These are phyloP conservation scores for Aphanoascus verrucosus DNA, from an alignment of 2,329 filamentous ascomycete species.

Conservation along the genomic window DNA sequence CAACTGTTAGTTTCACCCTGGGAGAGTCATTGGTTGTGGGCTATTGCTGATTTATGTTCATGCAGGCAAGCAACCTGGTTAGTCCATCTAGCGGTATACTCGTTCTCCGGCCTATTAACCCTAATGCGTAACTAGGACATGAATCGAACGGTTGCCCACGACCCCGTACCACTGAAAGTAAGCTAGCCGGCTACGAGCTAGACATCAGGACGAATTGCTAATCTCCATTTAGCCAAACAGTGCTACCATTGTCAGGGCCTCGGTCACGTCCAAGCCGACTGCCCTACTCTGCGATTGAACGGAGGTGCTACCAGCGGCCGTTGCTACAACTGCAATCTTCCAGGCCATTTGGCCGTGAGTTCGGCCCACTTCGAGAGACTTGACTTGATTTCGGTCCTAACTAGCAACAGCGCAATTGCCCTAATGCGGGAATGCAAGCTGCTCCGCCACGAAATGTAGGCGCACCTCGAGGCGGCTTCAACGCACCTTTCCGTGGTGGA, in stretches of 20 bases:
- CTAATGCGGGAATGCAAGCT: slow-evolving; percentile 34
- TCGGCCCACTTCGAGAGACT: not conserved
- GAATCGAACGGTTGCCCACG: slow-evolving; percentile 97
- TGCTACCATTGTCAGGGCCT: slow-evolving; percentile 99
- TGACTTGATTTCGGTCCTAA: not conserved
- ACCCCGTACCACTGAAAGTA: slow-evolving; percentile 86
- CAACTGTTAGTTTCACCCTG: slow-evolving; percentile 61
- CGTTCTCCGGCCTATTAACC: not conserved
- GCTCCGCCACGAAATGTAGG: slow-evolving; percentile 55
- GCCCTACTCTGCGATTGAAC: slow-evolving; percentile 87
- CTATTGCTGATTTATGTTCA: not conserved
- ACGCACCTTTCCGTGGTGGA: slow-evolving; percentile 58
- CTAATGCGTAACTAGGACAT: slow-evolving; percentile 50
- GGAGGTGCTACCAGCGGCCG: slow-evolving; percentile 68
- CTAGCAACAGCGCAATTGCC: slow-evolving; percentile 25
- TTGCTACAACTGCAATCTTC: slow-evolving; percentile 94
- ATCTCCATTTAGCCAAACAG: slow-evolving; percentile 62
- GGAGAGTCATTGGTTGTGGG: not conserved
- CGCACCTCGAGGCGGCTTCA: slow-evolving; percentile 55
- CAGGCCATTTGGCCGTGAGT: slow-evolving; percentile 80
- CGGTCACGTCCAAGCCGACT: slow-evolving; percentile 96
- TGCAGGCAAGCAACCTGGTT: slow-evolving; percentile 40
- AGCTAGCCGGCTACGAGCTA: slow-evolving; percentile 24
- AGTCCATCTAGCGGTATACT: slow-evolving; percentile 15
- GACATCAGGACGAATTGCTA: slow-evolving; percentile 17